Base-by-base conservation (phyloP, 305 asterid species). In the Fraxinus velutina region DNA sequence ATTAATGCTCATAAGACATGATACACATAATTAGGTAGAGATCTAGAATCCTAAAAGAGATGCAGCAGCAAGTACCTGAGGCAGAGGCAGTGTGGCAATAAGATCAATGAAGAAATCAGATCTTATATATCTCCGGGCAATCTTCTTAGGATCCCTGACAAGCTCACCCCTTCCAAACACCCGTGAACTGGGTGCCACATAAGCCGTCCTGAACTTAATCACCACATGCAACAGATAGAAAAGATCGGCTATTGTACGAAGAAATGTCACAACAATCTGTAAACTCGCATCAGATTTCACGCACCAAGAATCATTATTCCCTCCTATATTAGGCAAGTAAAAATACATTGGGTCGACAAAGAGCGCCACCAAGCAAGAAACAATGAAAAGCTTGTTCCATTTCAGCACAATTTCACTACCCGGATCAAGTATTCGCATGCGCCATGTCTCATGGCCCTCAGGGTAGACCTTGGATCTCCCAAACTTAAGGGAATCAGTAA, bases 131-230 rank as follows among this genome's bases (percentile, higher is more conserved):
- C 95, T 91, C n/a, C 71, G 80, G 3, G 98, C 95, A 75, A 95
- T 95, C 86, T 90, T 88, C 89, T 87, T 89, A 27, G 99, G 93
- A 88, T 95, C 97, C 97, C 84, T 95, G 68, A 93, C 99, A 89
- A 93, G 99, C 90, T 95, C 99, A 78, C 99, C 99, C 90, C 95
- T 91, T 52, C 99, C 99, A 83, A 92, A 95, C 27, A 95, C 97
- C 80, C 98, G 89, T 22, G 99, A 91, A 86, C 94, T 93, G 1
- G 99, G 99, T 0, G 98, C 94, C 70, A 95, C 90, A 87, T 93
- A 95, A n/a, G 97, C 99, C 0, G 98, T 95, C 84, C 99, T 88
- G 85, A 95, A 95, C 90, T 95, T 95, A 75, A 93, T 89, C 77
- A 90, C 82, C 39, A 95, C 93, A 82, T 93, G 98, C 73, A 95